Base-by-base conservation (phyloP, 805 yeast genomes). In the Saccharomycopsis fermentans region DNA sequence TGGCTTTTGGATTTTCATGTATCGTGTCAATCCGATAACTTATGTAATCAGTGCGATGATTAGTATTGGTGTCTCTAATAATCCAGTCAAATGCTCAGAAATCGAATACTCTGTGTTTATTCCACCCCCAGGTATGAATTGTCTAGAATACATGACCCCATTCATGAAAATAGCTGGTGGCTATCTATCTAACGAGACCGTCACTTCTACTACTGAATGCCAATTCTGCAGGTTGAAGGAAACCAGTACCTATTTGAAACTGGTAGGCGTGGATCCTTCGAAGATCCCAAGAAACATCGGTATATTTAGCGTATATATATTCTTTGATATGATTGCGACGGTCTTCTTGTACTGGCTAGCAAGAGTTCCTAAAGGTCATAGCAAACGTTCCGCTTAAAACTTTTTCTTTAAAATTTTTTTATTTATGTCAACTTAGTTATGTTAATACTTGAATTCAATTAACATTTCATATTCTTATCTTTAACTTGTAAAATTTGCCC, bases 1-100 rank as follows among this genome's bases (percentile, higher is more conserved):
- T 34, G 82, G 89, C n/a, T 87, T 87, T 76, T 84, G 91, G 90
- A 74, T 78, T 51, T 86, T 85, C 76, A 83, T 86, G 89, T 86
- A 85, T 75, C 76, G 90, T 68, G 78, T 75, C 19, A 81, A 85
- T 26, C 92, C 94, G 17, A 73, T 84, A 62, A 83, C 90, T 0
- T 87, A 86, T 64, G 76, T 84, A 72, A 73, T 86, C 56, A 72
- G 76, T 19, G 83, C 81, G 50, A 69, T 81, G 64, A 68, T 84
- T 58, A 71, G 81, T 47, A 73, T 79, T 55, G 87, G 83, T 62
- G 70, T 84, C 63, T 85, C 83, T 52, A 76, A 76, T 60, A 72
- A 73, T 6, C 56, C 64, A 0, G 80, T 83, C 52, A 59, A 58
- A 0, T 85, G 90, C 70, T 57, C 81, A 1, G 63, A 62, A 1